Conservation (phyloP, 768 basidiomycete genomes). For the Serendipita sp. region DNA sequence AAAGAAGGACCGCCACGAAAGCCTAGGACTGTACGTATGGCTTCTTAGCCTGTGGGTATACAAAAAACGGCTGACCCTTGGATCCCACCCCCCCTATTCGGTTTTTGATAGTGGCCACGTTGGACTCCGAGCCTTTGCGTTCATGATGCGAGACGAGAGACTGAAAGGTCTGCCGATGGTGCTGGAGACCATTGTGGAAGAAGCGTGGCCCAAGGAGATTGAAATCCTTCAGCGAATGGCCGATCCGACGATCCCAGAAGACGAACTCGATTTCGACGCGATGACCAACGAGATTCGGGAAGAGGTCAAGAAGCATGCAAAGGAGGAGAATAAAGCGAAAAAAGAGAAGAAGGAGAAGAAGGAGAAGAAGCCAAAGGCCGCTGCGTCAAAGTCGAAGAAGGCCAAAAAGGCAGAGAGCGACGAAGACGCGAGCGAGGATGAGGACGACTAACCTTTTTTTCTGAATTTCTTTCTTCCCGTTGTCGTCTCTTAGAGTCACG, state of each 20-base stretch:
- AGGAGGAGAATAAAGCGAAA: conserved; percentile 7
- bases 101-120: conserved; percentile 50
- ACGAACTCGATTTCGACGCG: not conserved
- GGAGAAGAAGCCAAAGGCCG: not conserved
- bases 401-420: conserved; percentile 15
- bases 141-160: conserved; percentile 53
- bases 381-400: conserved; percentile 6
- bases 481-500: too few relatives aligned
- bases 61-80: too few relatives aligned
- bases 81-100: not conserved
- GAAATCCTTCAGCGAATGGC: conserved; percentile 37
- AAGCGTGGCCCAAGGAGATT: conserved; percentile 67
- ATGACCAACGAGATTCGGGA: conserved; percentile 14
- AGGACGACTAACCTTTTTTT: not conserved
- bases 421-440: not conserved
- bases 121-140: conserved; percentile 43
- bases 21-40: conserved; percentile 56
- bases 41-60: not conserved
- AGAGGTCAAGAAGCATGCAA: conserved; percentile 7
- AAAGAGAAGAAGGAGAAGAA: not conserved
- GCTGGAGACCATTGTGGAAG: conserved; percentile 66
- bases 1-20: conserved; percentile 68
- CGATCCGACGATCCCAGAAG: conserved; percentile 4
- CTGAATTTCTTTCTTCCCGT: not conserved
- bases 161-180: conserved; percentile 60